Conservation (phyloP, 116 monocot genomes). For the Iris pallida region DNA sequence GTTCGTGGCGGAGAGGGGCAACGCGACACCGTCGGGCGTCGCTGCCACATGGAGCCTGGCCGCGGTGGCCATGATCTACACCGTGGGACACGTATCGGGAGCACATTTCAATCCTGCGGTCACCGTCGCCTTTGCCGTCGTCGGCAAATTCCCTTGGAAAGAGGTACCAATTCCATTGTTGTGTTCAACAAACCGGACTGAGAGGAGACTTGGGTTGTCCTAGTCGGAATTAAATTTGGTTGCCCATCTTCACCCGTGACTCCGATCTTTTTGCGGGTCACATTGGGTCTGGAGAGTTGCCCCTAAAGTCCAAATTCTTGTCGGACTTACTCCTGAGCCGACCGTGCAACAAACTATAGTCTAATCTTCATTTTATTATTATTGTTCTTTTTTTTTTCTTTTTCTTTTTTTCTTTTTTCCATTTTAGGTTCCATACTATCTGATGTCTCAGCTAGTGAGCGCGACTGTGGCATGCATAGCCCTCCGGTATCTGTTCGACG, state of each 20-base stretch:
- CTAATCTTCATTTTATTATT: neutral
- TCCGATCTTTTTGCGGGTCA: too few relatives aligned
- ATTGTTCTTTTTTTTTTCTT: neutral
- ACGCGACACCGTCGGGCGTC: slow-evolving; percentile 66
- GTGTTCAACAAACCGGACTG: too few relatives aligned
- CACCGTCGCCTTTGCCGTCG: slow-evolving; percentile 71
- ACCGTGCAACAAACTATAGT: neutral
- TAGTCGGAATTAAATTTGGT: too few relatives aligned
- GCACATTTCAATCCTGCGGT: slow-evolving; percentile 97
- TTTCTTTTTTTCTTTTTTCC: neutral
- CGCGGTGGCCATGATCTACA: slow-evolving; percentile 78
- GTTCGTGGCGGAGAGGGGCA: slow-evolving; percentile 2
- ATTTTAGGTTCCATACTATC: slow-evolving; percentile 11
- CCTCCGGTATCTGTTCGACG: slow-evolving; percentile 12
- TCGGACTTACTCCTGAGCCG: too few relatives aligned
- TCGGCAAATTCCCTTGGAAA: slow-evolving; percentile 74
- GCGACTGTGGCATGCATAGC: slow-evolving; percentile 8
- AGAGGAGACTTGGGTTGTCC: too few relatives aligned
- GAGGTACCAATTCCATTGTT: too few relatives aligned
- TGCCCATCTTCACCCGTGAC: too few relatives aligned
- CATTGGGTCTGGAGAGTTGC: too few relatives aligned
- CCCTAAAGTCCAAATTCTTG: too few relatives aligned
- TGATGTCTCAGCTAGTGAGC: slow-evolving; percentile 9
- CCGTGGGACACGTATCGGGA: slow-evolving; percentile 89
- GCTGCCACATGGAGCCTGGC: slow-evolving; percentile 71